Evolutionary conservation across 345 rosid genomes (phyloP), one percentile per base, ranked within the genome.

Genomic region (Jatropha curcas): DNA sequence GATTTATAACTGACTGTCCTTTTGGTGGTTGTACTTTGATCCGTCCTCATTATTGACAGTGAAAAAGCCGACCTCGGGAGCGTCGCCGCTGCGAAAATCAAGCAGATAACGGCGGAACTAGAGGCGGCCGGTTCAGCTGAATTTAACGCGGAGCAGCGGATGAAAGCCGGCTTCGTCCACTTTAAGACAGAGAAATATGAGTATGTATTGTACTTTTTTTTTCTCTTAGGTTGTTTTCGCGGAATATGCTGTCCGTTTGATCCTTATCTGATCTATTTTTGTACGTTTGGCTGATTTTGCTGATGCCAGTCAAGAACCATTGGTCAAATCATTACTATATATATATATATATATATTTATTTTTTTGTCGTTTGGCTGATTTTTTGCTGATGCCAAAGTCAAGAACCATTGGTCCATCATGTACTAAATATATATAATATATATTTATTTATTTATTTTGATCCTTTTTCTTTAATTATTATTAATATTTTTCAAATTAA

Each of bases 21-120:
- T 17, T 5, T 16, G 65, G 25, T 28, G 13, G 14, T 72, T 25
- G 19, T 34, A 13, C 11, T 19, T 43, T 46, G 11, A 60, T 60
- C 20, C 30, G 50, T 71, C 65, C 35, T 71, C 39, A 50, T n/a
- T n/a, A n/a, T 30, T 70, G 60, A 43, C 90, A 96, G 99, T 22
- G 84, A 83, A 70, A 90, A 84, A 73, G 50, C 85, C 10, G 92
- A 86, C 55, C 95, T 96, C 31, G 88, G 79, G 27, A 79, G 82
- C 66, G 74, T 88, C 65, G 99, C 97, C 66, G 98, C 97, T 30
- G 92, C 84, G 51, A 96, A 89, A 82, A 84, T 96, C 70, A 90
- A 84, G 71, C 88, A 84, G 83, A 33, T 96, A 74, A 91, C 95
- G 65, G 88, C 88, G 43, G 99, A 91, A 78, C 81, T 96, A 43